Percentiles rank a stretch among this genome's conserved stretches.
Evolutionary conservation across 1,284 basidiomycete genomes (phyloP).

Genomic region (Sporisorium reilianum): DNA sequence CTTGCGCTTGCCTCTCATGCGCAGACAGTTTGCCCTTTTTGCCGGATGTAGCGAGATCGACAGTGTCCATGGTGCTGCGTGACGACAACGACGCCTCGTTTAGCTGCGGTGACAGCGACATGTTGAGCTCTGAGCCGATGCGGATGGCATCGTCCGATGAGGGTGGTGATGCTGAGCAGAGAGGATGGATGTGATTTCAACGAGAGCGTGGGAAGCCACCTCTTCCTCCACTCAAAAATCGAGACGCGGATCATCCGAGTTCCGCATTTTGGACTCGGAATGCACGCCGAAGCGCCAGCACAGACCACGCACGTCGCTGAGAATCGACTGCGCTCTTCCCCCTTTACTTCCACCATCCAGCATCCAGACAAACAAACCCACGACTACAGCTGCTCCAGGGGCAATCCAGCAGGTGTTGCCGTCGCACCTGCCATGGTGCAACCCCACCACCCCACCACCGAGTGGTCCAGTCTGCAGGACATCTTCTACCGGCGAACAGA

Average conservation of each 20-base stretch:
- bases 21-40: constrained; percentile 50
- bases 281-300: constrained; percentile 5
- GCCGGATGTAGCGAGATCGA: constrained; percentile 6
- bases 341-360: neutral
- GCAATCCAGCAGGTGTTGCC: neutral
- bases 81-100: constrained; percentile 33
- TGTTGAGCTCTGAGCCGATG: neutral
- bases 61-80: constrained; percentile 6
- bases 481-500: constrained; percentile 76
- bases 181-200: neutral
- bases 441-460: constrained; percentile 51
- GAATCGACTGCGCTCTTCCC: too few species aligned
- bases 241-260: constrained; percentile 8
- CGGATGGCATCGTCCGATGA: neutral
- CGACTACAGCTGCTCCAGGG: neutral
- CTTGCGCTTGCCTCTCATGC: constrained; percentile 59
- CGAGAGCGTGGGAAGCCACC: neutral
- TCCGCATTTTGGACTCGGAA: constrained; percentile 1
- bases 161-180: neutral
- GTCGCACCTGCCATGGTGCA: constrained; percentile 29
- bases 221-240: constrained; percentile 8
- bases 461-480: constrained; percentile 63
- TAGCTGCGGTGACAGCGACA: constrained; percentile 13
- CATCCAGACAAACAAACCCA: neutral
- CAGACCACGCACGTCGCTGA: constrained; percentile 11